Evolutionary conservation across 2,329 filamentous ascomycete species (phyloP), one percentile per base, ranked within the genome.

Genomic region (Hypoxylon sp.): DNA sequence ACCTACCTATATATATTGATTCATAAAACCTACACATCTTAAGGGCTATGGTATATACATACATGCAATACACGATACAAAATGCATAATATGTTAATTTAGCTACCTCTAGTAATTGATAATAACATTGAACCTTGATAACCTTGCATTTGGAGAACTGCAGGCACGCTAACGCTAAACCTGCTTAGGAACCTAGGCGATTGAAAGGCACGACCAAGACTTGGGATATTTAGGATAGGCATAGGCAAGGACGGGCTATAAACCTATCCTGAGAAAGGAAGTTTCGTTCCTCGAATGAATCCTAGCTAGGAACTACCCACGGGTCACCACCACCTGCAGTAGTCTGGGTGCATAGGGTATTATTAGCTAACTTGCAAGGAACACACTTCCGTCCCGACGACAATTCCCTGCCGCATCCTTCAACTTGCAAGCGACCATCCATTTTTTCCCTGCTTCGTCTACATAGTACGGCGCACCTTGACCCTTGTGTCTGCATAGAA

Each of bases 371-470:
- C 44, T 62, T 60, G 37, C 58, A 73, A 68, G 67, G 59, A 46
- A 59, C 42, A 65, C 63, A 67, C 26, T 65, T 68, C 67, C 60
- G 63, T 71, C 67, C 71, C 69, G 61, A 71, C 52, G 63, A 67
- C 35, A 66, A 61, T 31, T 61, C 68, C 70, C 68, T 69, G 68
- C 59, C 46, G 60, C 61, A 65, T 70, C 67, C 60, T 61, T 59
- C 48, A 51, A 31, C 47, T 69, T 52, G 19, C 59, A 66, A 67
- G 67, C 51, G 52, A 61, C 66, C 19, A 54, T 42, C 48, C 59
- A 59, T 69, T 58, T 58, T 67, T 51, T 35, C 53, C 59, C 59
- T 64, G 37, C 60, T 61, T 64, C 59, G 52, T 61, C 57, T 46
- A 54, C 39, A 31, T 31, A 31, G 29, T 31, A 31, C 29, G 47